Conservation (phyloP, 2,329 filamentous ascomycete species). For the Fragosphaeria purpurea region DNA sequence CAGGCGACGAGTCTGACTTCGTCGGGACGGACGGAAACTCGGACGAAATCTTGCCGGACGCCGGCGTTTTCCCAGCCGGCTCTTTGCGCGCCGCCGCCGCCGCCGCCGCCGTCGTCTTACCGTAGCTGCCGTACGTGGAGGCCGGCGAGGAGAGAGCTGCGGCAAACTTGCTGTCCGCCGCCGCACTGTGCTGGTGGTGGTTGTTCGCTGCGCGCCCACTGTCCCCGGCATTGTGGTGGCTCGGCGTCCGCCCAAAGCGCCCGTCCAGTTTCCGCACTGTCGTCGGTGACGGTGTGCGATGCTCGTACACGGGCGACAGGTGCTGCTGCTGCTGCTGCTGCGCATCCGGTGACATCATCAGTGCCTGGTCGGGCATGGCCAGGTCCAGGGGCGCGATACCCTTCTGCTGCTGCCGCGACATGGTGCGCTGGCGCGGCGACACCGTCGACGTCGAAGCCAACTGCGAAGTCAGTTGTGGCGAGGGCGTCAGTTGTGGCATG, state of each 20-base stretch:
- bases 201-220: too few species aligned
- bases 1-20: conserved; percentile 18
- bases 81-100: conserved; percentile 2
- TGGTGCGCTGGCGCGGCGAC: conserved; percentile 24
- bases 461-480: too few species aligned
- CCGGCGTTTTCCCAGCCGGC: conserved; percentile 2
- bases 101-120: too few species aligned
- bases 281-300: conserved; percentile 60
- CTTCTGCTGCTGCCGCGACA: conserved; percentile 35
- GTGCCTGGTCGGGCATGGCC: conserved; percentile 35
- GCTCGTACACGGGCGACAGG: conserved; percentile 67
- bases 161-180: neutral
- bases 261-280: conserved; percentile 38
- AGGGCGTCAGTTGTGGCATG: conserved; percentile 21
- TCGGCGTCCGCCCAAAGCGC: conserved; percentile 4
- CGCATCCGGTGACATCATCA: conserved; percentile 31
- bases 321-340: conserved; percentile 23
- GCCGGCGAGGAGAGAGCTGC: neutral
- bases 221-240: neutral
- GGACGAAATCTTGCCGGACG: conserved; percentile 7
- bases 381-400: conserved; percentile 48
- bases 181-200: too few species aligned
- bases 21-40: conserved; percentile 10
- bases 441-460: too few species aligned
- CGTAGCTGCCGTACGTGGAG: conserved; percentile 1